phyloP scores from a whole-genome alignment of 2,329 filamentous ascomycete species.

The Penicillium thymicola region DNA sequence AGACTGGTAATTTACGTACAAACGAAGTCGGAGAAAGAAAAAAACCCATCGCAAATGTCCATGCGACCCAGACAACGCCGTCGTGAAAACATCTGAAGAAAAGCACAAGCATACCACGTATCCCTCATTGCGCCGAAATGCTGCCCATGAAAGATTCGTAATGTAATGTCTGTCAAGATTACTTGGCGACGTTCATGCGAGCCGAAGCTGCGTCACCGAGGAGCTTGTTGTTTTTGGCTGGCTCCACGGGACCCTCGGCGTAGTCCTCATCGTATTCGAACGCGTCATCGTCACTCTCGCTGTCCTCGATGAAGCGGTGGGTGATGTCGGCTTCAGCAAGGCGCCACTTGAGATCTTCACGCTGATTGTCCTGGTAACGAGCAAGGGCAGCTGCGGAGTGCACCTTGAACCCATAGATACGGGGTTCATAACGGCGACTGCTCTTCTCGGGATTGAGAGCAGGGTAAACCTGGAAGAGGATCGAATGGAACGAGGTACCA shows the following conservation, averaged over 20 bases:
- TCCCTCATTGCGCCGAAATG: conserved; percentile 29
- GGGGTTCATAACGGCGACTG: conserved; percentile 78
- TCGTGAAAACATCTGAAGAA: conserved; percentile 24
- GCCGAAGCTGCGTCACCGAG: conserved; percentile 32
- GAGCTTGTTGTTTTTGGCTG: conserved; percentile 29
- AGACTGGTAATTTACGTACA: conserved; percentile 22
- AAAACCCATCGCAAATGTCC: conserved; percentile 18
- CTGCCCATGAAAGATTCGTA: conserved; percentile 14
- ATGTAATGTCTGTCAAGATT: conserved; percentile 9
- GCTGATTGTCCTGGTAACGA: conserved; percentile 81
- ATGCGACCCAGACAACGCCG: conserved; percentile 26
- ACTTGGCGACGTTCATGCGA: conserved; percentile 39
- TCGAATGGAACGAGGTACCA: conserved; percentile 96
- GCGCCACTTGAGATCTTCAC: conserved; percentile 77
- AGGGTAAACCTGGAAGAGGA: conserved; percentile 97
- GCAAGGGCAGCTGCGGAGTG: conserved; percentile 84
- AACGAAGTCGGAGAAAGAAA: conserved; percentile 16
- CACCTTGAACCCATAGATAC: conserved; percentile 92
- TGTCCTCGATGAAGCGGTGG: conserved; percentile 70
- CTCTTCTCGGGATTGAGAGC: conserved; percentile 83
- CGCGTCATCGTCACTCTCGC: conserved; percentile 57
- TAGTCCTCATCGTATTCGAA: conserved; percentile 41
- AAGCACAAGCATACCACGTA: conserved; percentile 20
- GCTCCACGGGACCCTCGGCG: conserved; percentile 29
- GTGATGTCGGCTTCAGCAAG: conserved; percentile 68